Evolutionary conservation across 2,329 filamentous ascomycete species (phyloP).

Genomic region (Ceratocystis papillata): DNA sequence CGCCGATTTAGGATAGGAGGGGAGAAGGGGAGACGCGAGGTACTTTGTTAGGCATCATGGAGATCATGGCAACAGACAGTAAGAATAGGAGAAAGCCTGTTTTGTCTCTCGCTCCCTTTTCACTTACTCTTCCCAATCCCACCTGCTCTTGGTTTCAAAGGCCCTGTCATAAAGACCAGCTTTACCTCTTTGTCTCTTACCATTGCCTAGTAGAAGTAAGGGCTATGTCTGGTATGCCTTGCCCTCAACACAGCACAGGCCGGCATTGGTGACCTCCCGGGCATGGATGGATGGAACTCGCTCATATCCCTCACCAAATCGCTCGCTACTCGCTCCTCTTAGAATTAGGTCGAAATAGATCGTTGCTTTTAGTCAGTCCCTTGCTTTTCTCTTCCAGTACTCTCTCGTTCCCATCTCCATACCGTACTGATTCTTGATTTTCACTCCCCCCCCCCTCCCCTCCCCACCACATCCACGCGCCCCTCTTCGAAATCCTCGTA

Average conservation of each 20-base stretch:
- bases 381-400: background rate
- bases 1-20: background rate
- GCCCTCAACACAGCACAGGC: background rate
- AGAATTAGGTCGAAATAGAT: background rate
- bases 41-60: background rate
- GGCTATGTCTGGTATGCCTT: background rate
- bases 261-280: background rate
- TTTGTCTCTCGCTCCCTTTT: background rate
- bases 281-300: background rate
- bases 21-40: background rate
- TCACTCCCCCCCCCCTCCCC: background rate
- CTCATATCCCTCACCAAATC: background rate
- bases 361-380: background rate
- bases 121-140: background rate
- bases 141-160: background rate
- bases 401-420: conserved; percentile 6
- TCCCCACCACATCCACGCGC: background rate
- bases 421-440: background rate
- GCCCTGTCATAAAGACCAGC: background rate
- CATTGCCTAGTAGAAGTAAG: background rate
- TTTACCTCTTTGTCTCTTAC: background rate
- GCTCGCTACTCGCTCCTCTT: background rate
- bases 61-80: background rate
- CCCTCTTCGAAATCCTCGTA: conserved; percentile 18
- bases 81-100: background rate